Base-by-base conservation (phyloP, 345 rosid species). In the Geranium rotundifolium region DNA sequence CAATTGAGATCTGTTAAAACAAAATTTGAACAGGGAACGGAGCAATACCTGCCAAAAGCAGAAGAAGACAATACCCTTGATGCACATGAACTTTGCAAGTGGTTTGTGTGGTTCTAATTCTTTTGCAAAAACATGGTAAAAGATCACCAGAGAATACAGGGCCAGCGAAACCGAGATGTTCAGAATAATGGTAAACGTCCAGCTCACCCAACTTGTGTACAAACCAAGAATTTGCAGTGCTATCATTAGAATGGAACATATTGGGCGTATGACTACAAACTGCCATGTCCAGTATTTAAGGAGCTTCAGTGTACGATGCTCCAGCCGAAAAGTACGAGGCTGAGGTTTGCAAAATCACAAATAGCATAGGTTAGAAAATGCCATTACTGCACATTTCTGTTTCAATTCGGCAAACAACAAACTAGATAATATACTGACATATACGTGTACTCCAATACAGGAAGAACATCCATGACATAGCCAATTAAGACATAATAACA, bases 281-380 rank as follows among this genome's bases (percentile, higher is more conserved):
- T 93, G 99, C 99, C 97, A 93, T 58, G 99, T 93, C 97, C 99
- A 93, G 55, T 83, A 71, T 72, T 90, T 93, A 63, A 93, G 80
- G 59, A 82, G 97, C 76, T 63, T 88, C 17, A 93, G 70, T 29
- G 83, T 86, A 5, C 15, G 86, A 56, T 81, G 96, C 77, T 93
- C 79, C 68, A 93, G 70, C 68, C 77, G 83, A 46, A 82, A 87
- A 39, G 87, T 88, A 58, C 16, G 87, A 66, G 95, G 95, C 99
- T 93, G 84, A 74, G 79, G 65, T 59, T 39, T 54, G 15, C 29
- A 14, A 60, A 63, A 77, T 30, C 67, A 62, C 19, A 57, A 19
- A 3, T 10, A 17, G 34, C 67, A 54, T 20, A 58, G 15, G 8
- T 18, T 37, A 8, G 19, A 3, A 54, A 7, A 14, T 20, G 15